A percentile compares a stretch with the other conserved stretches of the same genome.
These are phyloP conservation scores for Diplogelasinospora grovesii DNA, from an alignment of 495 filamentous ascomycete species.

Conservation along the genomic window DNA sequence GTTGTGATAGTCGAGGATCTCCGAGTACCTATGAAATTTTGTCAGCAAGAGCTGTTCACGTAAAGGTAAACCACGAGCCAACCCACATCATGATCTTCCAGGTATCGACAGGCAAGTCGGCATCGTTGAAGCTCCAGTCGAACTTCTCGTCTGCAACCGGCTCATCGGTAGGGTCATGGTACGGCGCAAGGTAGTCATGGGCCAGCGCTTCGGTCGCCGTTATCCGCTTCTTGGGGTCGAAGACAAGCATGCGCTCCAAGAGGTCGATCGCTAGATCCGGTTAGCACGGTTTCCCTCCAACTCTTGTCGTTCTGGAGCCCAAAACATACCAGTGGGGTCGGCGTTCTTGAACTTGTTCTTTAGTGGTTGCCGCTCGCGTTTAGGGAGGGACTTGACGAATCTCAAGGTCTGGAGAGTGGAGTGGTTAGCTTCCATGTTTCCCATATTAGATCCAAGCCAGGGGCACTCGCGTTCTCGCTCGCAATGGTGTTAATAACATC, in stretches of 20 bases:
- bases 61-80: not conserved
- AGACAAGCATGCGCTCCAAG: constrained; percentile 94
- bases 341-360: constrained; percentile 94
- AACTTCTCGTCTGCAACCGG: constrained; percentile 96
- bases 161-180: constrained; percentile 95
- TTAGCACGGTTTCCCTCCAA: constrained; percentile 4
- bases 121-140: constrained; percentile 99
- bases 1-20: constrained; percentile 98
- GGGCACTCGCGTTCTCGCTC: constrained; percentile 81
- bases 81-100: constrained; percentile 99
- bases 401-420: constrained; percentile 65
- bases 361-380: constrained; percentile 84
- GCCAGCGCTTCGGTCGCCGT: constrained; percentile 76
- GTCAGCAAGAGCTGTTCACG: not conserved
- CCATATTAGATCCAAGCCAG: not conserved
- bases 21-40: constrained; percentile 72
- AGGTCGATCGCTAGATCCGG: constrained; percentile 73
- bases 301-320: not conserved
- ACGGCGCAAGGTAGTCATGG: constrained; percentile 90
- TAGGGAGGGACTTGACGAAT: constrained; percentile 97
- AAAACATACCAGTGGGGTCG: constrained; percentile 68
- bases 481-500: constrained; percentile 98
- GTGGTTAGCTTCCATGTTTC: constrained; percentile 2
- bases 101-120: constrained; percentile 95
- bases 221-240: constrained; percentile 88